phyloP scores from a whole-genome alignment of 1,139 yeast species.

The Diutina siamensis region DNA sequence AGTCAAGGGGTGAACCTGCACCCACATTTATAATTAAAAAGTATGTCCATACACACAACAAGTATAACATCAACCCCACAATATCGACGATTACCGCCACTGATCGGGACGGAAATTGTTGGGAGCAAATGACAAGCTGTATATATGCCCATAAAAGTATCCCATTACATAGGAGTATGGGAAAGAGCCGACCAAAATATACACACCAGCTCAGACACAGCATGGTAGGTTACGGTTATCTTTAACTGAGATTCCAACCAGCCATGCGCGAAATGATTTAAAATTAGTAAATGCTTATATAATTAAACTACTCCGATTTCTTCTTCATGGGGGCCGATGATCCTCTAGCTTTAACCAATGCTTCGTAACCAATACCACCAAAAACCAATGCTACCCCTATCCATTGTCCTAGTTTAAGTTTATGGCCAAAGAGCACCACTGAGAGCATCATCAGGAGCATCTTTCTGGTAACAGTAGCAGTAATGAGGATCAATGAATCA shows the following conservation, averaged over 20 bases:
- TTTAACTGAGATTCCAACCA: too few species aligned
- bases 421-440: slow-evolving; percentile 76
- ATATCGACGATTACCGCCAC: background rate
- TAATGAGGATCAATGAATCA: slow-evolving; percentile 75
- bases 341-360: slow-evolving; percentile 20
- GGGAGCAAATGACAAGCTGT: background rate
- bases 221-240: too few species aligned
- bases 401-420: slow-evolving; percentile 57
- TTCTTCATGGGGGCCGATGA: background rate
- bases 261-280: background rate
- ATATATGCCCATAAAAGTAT: background rate
- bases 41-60: slow-evolving; percentile 29
- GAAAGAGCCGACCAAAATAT: background rate
- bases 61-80: slow-evolving; percentile 14
- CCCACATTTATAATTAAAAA: slow-evolving; percentile 42
- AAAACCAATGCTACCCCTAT: slow-evolving; percentile 69
- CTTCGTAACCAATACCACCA: slow-evolving; percentile 68
- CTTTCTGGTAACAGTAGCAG: slow-evolving; percentile 91
- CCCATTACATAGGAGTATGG: background rate
- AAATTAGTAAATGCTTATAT: too few species aligned
- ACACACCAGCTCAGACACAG: background rate
- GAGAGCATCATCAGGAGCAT: slow-evolving; percentile 91
- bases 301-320: background rate
- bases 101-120: background rate
- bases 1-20: slow-evolving; percentile 55